These are phyloP conservation scores for Pseudopithomyces maydicus DNA, from an alignment of 2,329 filamentous ascomycete species.

Conservation along the genomic window DNA sequence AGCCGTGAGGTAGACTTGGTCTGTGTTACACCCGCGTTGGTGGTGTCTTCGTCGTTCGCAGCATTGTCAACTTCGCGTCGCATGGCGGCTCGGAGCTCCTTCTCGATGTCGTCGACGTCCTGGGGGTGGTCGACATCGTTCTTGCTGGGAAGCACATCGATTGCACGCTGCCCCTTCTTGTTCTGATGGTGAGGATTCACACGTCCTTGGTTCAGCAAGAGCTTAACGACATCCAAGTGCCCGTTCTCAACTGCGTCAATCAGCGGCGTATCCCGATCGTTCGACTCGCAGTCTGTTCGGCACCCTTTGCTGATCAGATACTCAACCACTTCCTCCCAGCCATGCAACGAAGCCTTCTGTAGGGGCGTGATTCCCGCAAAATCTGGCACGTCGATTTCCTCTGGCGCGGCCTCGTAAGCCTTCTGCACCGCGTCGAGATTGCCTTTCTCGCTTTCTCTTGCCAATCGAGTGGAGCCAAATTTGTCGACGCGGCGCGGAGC, in stretches of 20 bases:
- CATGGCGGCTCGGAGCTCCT: conserved; percentile 68
- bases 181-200: conserved; percentile 93
- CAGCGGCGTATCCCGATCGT: conserved; percentile 83
- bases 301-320: conserved; percentile 85
- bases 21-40: conserved; percentile 28
- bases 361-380: conserved; percentile 96
- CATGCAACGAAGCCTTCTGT: conserved; percentile 89
- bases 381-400: conserved; percentile 87
- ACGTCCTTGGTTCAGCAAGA: conserved; percentile 76
- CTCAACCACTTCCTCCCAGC: conserved; percentile 83
- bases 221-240: conserved; percentile 83
- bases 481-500: conserved; percentile 87
- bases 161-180: conserved; percentile 87
- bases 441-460: conserved; percentile 86
- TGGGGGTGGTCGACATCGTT: conserved; percentile 56
- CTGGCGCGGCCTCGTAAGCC: conserved; percentile 76
- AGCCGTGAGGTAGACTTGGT: conserved; percentile 49
- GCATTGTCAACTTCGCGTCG: conserved; percentile 50
- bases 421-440: conserved; percentile 79
- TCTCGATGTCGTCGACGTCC: conserved; percentile 79
- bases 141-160: conserved; percentile 70
- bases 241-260: conserved; percentile 97
- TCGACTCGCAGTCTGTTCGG: conserved; percentile 77
- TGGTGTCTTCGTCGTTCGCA: conserved; percentile 56
- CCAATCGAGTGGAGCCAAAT: conserved; percentile 87